Evolutionary conservation across 202 grass and related monocot genomes (phyloP), one percentile per base, ranked within the genome.

Genomic region (Zoysia matrella): DNA sequence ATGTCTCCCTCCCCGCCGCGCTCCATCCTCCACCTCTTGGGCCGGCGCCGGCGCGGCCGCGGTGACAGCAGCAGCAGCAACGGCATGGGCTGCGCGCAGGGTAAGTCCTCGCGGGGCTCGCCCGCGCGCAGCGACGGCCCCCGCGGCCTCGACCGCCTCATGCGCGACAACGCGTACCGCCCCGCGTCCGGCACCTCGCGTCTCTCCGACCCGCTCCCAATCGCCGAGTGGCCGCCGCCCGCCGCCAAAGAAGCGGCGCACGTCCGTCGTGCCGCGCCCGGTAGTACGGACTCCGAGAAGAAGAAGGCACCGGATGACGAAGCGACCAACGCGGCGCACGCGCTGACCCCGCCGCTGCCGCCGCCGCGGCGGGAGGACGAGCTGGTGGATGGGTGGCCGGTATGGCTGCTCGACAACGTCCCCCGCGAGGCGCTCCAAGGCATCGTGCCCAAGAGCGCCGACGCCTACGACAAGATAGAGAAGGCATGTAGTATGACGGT

Each of bases 381-480:
- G 77, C 69, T 91, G 69, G 83, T 94, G 16, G 83, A 78, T 67
- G 91, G 91, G 3, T 94, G 88, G 88, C 91, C 91, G 58, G 79
- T 76, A 15, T 94, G 91, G 91, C 80, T 94, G 0, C 67, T 89
- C 0, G 80, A 72, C 7, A 94, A 94, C 81, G 83, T 91, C 14
- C 86, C 86, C 0, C 70, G 76, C 0, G 86, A 89, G 69, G 80
- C 78, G 9, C 91, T 94, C 2, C 18, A 77, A 1, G 91, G 86
- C 8, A 86, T 91, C 61, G 83, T 91, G 10, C 83, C 88, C 44
- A 74, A 54, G 50, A 91, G 91, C 73, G 88, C 91, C 7, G 88
- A 94, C 74, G 86, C 85, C 2, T 94, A 89, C 80, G 88, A 94
- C 73, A 89, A 94, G 83, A 65, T 94, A 51, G 88, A 91, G 45